Base-by-base conservation (phyloP, 352 stramenopile species). In the Phytopythium mirpurense region DNA sequence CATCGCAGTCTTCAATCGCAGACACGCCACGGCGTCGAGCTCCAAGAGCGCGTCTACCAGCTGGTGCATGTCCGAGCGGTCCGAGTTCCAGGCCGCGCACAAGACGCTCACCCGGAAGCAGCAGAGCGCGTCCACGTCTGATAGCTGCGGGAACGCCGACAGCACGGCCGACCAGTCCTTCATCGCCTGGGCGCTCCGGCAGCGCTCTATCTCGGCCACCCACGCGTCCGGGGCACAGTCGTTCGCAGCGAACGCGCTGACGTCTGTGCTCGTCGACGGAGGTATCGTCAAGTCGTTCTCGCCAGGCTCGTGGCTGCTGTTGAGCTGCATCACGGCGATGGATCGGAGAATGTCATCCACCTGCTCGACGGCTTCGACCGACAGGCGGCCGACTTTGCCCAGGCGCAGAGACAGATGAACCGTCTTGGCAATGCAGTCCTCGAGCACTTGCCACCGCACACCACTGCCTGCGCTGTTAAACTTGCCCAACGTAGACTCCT, bases 61-160 rank as follows among this genome's bases (percentile, higher is more conserved):
- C 42, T 92, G 81, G n/a, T 79, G 77, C 83, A 94, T 92, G 26
- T 90, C 74, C 0, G 83, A 88, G 52, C 83, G 78, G 46, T 90
- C 79, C 5, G 78, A 68, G 51, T 92, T 94, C 83, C 83, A 94
- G 24, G 81, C 79, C 8, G 78, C 62, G 51, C 79, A 92, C 2
- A 94, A 62, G 21, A 86, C 51, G 24, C 54, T 68, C 14, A 78
- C 76, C 31, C 81, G 75, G 46, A 90, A 92, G 43, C 77, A 90
- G 44, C 75, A 79, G 5, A 92, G 56, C 3, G 75, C 55, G 43
- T 91, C 72, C 10, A 65, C 61, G 47, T 82, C 61, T 2, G 69
- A 67, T 32, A 91, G 78, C 51, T 90, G 83, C 12, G 70, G 76
- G 54, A 87, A 92, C 19, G 61, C 59, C 27, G 62, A 50, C 18